Conservation (phyloP, 257 asterid species). For the Solanum dulcamara region DNA sequence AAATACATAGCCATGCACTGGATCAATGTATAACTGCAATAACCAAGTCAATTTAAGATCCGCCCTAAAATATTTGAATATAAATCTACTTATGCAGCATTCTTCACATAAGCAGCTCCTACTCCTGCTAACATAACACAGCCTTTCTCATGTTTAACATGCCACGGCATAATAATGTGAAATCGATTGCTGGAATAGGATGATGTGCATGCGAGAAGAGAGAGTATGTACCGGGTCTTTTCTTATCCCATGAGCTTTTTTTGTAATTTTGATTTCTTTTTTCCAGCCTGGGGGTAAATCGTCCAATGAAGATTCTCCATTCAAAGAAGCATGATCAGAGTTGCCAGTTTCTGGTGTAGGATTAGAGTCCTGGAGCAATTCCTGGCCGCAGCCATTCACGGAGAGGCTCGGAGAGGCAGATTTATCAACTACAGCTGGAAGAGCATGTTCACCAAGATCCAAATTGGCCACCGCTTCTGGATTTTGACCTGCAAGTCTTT, state of each 20-base stretch:
- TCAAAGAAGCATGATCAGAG: not conserved
- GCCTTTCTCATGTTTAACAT: not conserved
- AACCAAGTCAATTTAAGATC: not conserved
- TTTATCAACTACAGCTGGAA: constrained; percentile 9
- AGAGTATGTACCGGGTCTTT: constrained; percentile 42
- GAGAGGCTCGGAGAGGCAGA: not conserved
- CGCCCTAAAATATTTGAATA: not conserved
- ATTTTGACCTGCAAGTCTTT: constrained; percentile 23
- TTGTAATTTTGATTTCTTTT: constrained; percentile 35
- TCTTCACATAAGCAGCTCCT: not conserved
- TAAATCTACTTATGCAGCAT: not conserved
- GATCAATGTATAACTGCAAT: constrained; percentile 57
- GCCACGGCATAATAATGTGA: not conserved
- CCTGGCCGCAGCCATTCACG: not conserved
- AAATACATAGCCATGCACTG: constrained; percentile 45
- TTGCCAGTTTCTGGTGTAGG: not conserved
- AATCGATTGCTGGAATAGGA: not conserved
- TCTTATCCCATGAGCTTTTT: constrained; percentile 22
- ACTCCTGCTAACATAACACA: not conserved
- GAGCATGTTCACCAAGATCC: constrained; percentile 10
- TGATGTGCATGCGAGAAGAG: not conserved
- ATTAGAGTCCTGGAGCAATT: not conserved
- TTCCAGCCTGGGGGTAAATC: constrained; percentile 76
- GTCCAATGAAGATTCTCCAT: constrained; percentile 7
- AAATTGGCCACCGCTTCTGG: constrained; percentile 13